phyloP scores from a whole-genome alignment of 306 rosid genomes.

The Cucurbita moschata region DNA sequence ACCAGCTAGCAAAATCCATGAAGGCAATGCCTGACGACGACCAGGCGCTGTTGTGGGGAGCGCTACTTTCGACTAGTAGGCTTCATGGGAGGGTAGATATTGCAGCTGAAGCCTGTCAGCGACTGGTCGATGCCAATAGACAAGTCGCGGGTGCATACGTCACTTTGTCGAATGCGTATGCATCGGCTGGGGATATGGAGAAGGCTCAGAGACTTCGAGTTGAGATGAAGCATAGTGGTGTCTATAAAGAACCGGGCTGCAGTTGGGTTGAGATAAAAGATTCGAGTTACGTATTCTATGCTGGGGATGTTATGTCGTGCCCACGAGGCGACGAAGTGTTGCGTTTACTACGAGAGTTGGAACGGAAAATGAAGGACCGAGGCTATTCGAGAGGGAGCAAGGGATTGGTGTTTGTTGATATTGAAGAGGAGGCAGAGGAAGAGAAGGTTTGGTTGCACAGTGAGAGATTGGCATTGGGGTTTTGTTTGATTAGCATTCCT shows the following conservation, averaged over 20 bases:
- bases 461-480: constrained; percentile 79
- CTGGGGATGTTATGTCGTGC: constrained; percentile 41
- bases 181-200: constrained; percentile 66
- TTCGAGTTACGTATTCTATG: constrained; percentile 46
- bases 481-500: constrained; percentile 50
- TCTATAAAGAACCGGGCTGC: constrained; percentile 67
- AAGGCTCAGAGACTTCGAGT: constrained; percentile 35
- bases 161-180: constrained; percentile 56
- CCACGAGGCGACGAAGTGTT: constrained; percentile 26
- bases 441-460: constrained; percentile 56
- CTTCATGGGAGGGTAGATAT: constrained; percentile 73
- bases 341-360: constrained; percentile 38
- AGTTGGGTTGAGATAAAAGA: constrained; percentile 77
- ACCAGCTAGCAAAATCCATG: constrained; percentile 47
- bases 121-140: constrained; percentile 46
- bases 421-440: constrained; percentile 64
- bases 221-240: constrained; percentile 46
- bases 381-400: constrained; percentile 50
- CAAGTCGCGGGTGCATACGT: constrained; percentile 64
- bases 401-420: constrained; percentile 61
- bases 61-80: constrained; percentile 74
- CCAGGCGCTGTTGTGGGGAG: constrained; percentile 28
- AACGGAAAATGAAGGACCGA: constrained; percentile 48
- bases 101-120: constrained; percentile 49
- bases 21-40: constrained; percentile 14